Evolutionary conservation across 768 basidiomycete species (phyloP).

Genomic region (Kwoniella dejecticola): DNA sequence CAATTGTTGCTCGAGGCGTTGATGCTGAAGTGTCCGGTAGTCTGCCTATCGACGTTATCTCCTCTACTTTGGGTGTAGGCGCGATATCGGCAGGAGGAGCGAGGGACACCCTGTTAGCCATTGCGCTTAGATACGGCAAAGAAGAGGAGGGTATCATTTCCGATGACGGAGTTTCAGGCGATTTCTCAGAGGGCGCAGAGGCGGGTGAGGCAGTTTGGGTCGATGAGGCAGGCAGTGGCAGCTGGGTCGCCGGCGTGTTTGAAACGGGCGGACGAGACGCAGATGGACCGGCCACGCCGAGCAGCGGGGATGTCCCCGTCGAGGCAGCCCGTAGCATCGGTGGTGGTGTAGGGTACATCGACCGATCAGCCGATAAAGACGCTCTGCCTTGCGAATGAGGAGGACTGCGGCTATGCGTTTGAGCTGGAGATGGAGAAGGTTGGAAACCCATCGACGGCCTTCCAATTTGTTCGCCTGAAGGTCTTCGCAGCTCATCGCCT

Average conservation of each 20-base stretch:
- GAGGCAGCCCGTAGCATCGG: conserved; percentile 29
- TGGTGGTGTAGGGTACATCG: conserved; percentile 32
- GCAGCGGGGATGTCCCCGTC: conserved; percentile 2
- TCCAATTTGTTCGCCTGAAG: background rate
- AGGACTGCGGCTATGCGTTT: background rate
- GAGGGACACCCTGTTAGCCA: conserved; percentile 14
- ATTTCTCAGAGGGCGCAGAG: background rate
- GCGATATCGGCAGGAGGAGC: conserved; percentile 10
- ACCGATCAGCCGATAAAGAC: conserved; percentile 29
- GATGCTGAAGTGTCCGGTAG: conserved; percentile 16
- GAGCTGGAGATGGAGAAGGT: conserved; percentile 8
- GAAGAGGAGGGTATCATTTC: conserved; percentile 21
- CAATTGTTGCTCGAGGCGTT: conserved; percentile 6
- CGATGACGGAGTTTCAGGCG: background rate
- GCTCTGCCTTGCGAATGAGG: conserved; percentile 9
- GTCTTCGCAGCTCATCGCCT: conserved; percentile 8
- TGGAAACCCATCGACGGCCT: conserved; percentile 13
- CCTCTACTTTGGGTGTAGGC: conserved; percentile 4
- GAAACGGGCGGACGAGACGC: too few relatives aligned
- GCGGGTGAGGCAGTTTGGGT: conserved; percentile 1
- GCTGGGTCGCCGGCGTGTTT: too few relatives aligned
- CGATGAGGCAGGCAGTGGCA: conserved; percentile 22
- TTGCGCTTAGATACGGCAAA: conserved; percentile 32
- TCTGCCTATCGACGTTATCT: background rate
- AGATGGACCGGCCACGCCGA: conserved; percentile 5